These are phyloP conservation scores for Yamadazyma paraphyllophila DNA, from an alignment of 805 yeast genomes.

Conservation along the genomic window DNA sequence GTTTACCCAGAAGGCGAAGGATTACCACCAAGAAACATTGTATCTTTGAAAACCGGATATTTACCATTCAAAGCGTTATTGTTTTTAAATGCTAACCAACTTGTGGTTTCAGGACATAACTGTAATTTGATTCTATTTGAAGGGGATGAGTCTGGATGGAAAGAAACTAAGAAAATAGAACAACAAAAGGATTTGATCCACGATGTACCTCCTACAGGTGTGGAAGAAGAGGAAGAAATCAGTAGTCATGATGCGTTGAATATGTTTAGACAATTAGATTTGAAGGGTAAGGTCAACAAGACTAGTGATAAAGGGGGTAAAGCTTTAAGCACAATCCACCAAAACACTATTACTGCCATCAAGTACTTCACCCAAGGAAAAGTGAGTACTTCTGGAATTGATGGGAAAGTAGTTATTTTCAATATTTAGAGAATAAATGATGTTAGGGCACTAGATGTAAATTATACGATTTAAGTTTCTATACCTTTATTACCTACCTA, in stretches of 20 bases:
- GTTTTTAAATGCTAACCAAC: conserved; percentile 63
- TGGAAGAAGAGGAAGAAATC: conserved; percentile 50
- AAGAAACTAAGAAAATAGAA: conserved; percentile 58
- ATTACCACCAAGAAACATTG: conserved; percentile 58
- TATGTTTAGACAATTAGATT: conserved; percentile 93
- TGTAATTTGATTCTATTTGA: conserved; percentile 85
- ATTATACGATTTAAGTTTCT: not conserved
- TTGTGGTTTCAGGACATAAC: conserved; percentile 89
- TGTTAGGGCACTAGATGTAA: too few species aligned
- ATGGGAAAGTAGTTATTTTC: conserved; percentile 87
- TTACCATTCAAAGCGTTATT: conserved; percentile 79
- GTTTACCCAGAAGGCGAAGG: conserved; percentile 74
- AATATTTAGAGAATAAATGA: conserved; percentile 14
- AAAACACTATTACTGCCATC: conserved; percentile 78
- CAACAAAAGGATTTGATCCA: conserved; percentile 39
- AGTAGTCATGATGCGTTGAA: conserved; percentile 77
- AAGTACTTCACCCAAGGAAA: conserved; percentile 47
- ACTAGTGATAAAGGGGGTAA: conserved; percentile 25
- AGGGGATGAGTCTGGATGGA: conserved; percentile 66
- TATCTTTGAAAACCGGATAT: conserved; percentile 60
- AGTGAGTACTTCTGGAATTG: conserved; percentile 73
- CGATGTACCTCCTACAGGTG: conserved; percentile 41
- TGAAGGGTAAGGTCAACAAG: conserved; percentile 75
- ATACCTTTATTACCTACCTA: not conserved
- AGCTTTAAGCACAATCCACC: conserved; percentile 76